Evolutionary conservation across 805 yeast species (phyloP).

Genomic region (Candida montana): DNA sequence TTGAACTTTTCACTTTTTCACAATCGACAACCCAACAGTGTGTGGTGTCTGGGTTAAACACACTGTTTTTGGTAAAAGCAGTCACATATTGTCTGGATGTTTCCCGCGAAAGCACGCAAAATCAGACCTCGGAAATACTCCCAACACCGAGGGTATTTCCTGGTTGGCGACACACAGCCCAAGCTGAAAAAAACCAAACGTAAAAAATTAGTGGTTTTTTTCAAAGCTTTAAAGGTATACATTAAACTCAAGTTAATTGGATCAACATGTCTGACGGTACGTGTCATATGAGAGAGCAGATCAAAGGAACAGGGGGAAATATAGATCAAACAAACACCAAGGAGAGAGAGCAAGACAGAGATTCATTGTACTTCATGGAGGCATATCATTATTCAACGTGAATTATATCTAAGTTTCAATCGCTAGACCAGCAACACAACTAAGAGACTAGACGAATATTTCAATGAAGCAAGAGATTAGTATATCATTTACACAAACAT

Average conservation of each 20-base stretch:
- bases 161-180: slow-evolving; percentile 8
- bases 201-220: slow-evolving; percentile 1
- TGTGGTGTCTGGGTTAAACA: slow-evolving; percentile 7
- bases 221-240: background rate
- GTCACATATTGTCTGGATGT: slow-evolving; percentile 5
- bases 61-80: background rate
- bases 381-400: too few species aligned
- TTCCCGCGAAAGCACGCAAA: background rate
- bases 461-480: too few species aligned
- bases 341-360: too few species aligned
- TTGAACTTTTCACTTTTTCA: slow-evolving; percentile 12
- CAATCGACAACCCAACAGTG: background rate
- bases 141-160: background rate
- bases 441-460: too few species aligned
- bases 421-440: too few species aligned
- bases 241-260: slow-evolving; percentile 4
- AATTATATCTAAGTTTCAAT: too few species aligned
- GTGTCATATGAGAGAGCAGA: slow-evolving; percentile 6
- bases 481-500: too few species aligned
- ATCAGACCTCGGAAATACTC: background rate
- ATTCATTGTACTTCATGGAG: too few species aligned
- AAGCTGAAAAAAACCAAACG: slow-evolving; percentile 9
- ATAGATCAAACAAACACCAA: too few species aligned
- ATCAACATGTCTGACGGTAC: slow-evolving; percentile 29
- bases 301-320: too few species aligned